Conservation (phyloP, 805 yeast genomes). For the Sugiyamaella mastotermitis region DNA sequence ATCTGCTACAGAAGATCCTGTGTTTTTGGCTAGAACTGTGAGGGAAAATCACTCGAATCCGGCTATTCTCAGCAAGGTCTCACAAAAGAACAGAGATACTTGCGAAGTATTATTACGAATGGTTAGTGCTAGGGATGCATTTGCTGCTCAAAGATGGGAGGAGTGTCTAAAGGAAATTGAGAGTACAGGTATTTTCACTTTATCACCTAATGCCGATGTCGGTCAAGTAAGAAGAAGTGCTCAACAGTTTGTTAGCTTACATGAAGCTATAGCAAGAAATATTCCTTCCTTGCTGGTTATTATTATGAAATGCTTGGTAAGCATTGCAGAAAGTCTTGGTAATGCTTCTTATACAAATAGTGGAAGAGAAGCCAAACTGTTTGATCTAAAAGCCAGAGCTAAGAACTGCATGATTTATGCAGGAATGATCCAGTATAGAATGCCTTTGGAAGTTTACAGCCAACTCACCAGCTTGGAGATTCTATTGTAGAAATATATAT, state of each 20-base stretch:
- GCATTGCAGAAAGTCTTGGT: conserved; percentile 37
- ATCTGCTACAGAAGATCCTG: conserved; percentile 31
- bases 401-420: conserved; percentile 91
- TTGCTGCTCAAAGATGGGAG: conserved; percentile 52
- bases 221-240: conserved; percentile 59
- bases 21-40: conserved; percentile 34
- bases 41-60: conserved; percentile 42
- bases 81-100: conserved; percentile 53
- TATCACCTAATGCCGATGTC: conserved; percentile 39
- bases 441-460: conserved; percentile 59
- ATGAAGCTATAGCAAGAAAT: conserved; percentile 69
- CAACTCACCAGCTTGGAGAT: conserved; percentile 57
- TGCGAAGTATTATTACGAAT: conserved; percentile 59
- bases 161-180: conserved; percentile 50
- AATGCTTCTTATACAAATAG: conserved; percentile 38
- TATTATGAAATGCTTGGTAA: conserved; percentile 71
- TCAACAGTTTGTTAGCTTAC: conserved; percentile 56
- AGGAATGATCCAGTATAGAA: conserved; percentile 33
- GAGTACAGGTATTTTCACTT: conserved; percentile 62
- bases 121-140: conserved; percentile 59
- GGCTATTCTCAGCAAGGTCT: conserved; percentile 51
- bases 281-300: conserved; percentile 75
- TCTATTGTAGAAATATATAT: conserved; percentile 7
- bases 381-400: conserved; percentile 55
- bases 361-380: conserved; percentile 48